Evolutionary conservation across 1,139 yeast genomes (phyloP), one percentile per base, ranked within the genome.

Genomic region (Taiozyma sp.): DNA sequence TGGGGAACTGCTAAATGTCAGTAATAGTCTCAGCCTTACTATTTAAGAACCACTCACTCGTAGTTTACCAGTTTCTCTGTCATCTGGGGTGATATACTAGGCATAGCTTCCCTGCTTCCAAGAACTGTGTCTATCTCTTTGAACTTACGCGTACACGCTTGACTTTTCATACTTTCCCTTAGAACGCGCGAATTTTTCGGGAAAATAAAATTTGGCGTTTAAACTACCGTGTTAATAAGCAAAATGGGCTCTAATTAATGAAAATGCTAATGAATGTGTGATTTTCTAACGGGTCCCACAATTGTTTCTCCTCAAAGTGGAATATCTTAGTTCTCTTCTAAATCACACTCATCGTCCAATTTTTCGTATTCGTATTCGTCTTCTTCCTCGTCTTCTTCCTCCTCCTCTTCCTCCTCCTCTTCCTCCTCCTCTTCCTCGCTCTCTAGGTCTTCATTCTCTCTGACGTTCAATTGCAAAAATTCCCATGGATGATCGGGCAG

Each of bases 401-500:
- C 48, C 13, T n/a, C 22, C 8, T 43, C 44, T 3, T 40, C 47
- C 1, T 39, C 42, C 1, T 41, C 50, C 29, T 43, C 43, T 10
- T 44, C 49, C 6, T 27, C n/a, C 8, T 29, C 49, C 5, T 38
- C 41, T 13, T 24, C 46, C 4, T 43, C 51, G 10, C 16, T 32
- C 5, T 45, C 46, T 4, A 16, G 27, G 10, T 40, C 45, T 3
- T 53, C 57, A 28, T 49, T 45, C 2, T 38, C 47, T 10, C 27
- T 42, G 2, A 48, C 38, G 13, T 53, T 51, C 44, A 60, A 8
- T 36, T 61, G 56, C 44, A 55, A 59, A 48, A 60, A 69, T 53
- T 71, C 72, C 75, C 75, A 71, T 4, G 72, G 59, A 3, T 59
- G 60, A 19, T 61, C 64, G 6, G 60, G 61, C 45, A 55, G 58